A percentile compares a stretch with the other conserved stretches of the same genome.
These are phyloP conservation scores for Pseudoneurospora amorphoporcata DNA, from an alignment of 495 filamentous ascomycete species.

Conservation along the genomic window DNA sequence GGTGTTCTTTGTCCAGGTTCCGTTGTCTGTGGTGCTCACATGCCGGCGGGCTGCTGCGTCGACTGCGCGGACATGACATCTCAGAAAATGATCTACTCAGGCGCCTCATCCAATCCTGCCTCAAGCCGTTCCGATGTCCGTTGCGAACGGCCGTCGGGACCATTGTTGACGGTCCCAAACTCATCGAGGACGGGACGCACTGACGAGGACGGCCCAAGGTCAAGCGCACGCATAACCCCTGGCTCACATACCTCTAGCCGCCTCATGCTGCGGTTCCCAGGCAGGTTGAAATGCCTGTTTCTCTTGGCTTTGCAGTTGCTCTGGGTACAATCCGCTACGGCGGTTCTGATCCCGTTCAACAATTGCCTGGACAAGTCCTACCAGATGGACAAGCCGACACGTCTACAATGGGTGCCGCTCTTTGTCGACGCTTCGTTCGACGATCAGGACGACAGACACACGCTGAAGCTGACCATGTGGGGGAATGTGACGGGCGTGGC, in stretches of 20 bases:
- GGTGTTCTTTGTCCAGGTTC: not conserved
- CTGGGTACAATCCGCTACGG: not conserved
- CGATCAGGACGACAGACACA: slow-evolving; percentile 46
- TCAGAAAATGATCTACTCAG: not conserved
- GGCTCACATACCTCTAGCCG: not conserved
- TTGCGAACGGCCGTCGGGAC: not conserved
- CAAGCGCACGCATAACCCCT: not conserved
- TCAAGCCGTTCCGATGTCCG: not conserved
- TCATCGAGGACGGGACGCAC: not conserved
- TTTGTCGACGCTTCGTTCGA: slow-evolving; percentile 66
- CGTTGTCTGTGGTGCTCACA: not conserved
- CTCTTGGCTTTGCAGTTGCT: not conserved
- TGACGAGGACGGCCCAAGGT: not conserved
- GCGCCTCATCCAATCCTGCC: not conserved
- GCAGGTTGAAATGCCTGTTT: not conserved
- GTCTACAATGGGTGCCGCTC: slow-evolving; percentile 73
- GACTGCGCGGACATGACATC: not conserved
- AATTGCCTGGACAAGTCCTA: slow-evolving; percentile 68
- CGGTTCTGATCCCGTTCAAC: slow-evolving; percentile 52
- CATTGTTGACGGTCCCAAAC: not conserved
- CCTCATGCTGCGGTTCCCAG: not conserved
- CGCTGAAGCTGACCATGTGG: slow-evolving; percentile 71
- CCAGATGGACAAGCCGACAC: slow-evolving; percentile 31
- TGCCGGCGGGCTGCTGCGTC: not conserved
- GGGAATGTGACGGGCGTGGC: slow-evolving; percentile 73